Base-by-base conservation (phyloP, 805 yeast genomes). In the Ascoidea tarda region DNA sequence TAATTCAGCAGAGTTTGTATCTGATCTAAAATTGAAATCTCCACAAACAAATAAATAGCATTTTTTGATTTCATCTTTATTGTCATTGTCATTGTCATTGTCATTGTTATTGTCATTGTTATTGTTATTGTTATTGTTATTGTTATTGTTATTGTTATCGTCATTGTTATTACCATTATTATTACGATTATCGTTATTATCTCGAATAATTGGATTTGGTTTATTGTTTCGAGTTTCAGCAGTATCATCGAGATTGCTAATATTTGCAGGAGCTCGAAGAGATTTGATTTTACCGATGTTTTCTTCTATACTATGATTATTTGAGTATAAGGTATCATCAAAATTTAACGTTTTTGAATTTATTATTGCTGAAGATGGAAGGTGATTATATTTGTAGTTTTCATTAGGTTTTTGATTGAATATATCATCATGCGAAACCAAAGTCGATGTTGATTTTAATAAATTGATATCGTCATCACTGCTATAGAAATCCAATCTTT, bases 1-100 rank as follows among this genome's bases (percentile, higher is more conserved):
- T 14, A 52, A 52, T 14, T n/a, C 16, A 16, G 32, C 33, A 10
- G 49, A 51, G 16, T 52, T 50, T 31, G 5, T 14, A 28, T 60
- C 60, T 5, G 70, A 57, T 49, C 85, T 66, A 58, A 76, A 79
- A 58, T 80, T 79, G 53, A 79, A 61, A 58, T 79, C 85, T 6
- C 85, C 85, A 33, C 73, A 66, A 10, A 75, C 62, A 28, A 79
- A 61, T 0, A 70, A 59, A 33, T 62, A 52, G 21, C 66, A 57
- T 42, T 62, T 57, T 38, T 38, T 14, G 6, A 57, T 50, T 21
- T 59, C 59, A 44, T 59, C 59, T 21, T 56, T 8, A 10, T 51
- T 49, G 16, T 56, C 10, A 5, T 45, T 31, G 5, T 38, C 42
- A 33, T 33, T 10, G 10, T 33, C 42, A 33, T 6, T 33, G 10